phyloP scores from a whole-genome alignment of 768 basidiomycete genomes.

The Pleurotus cornucopiae region DNA sequence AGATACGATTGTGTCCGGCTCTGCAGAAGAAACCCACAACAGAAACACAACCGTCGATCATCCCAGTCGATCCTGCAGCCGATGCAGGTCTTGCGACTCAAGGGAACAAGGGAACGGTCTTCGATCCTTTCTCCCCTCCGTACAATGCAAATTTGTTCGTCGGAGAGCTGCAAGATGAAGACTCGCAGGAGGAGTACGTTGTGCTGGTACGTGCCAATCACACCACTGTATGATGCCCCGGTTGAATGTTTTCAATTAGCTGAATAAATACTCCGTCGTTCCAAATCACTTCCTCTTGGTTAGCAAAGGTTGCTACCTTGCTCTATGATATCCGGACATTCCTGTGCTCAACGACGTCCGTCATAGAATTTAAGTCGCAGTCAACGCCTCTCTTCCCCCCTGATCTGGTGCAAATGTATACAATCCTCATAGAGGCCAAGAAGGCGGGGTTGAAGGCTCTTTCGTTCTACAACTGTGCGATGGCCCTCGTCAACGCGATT shows the following conservation, averaged over 20 bases:
- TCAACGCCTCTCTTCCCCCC: constrained; percentile 73
- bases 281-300: constrained; percentile 85
- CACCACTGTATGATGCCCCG: neutral
- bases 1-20: constrained; percentile 82
- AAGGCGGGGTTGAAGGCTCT: constrained; percentile 58
- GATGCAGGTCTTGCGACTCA: constrained; percentile 19
- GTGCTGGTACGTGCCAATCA: constrained; percentile 51
- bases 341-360: neutral
- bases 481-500: constrained; percentile 3
- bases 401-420: constrained; percentile 76
- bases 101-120: constrained; percentile 26
- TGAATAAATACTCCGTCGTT: constrained; percentile 85
- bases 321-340: neutral
- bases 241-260: constrained; percentile 29
- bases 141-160: constrained; percentile 74
- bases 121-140: constrained; percentile 83
- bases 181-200: constrained; percentile 53
- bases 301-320: constrained; percentile 62
- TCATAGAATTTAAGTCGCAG: constrained; percentile 70
- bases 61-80: constrained; percentile 18
- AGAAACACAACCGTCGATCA: constrained; percentile 37
- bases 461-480: constrained; percentile 88
- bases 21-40: constrained; percentile 70
- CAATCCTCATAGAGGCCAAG: constrained; percentile 66
- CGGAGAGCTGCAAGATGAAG: constrained; percentile 68